These are phyloP conservation scores for Leptoxyphium fumago DNA, from an alignment of 2,329 filamentous ascomycete species.

Conservation along the genomic window DNA sequence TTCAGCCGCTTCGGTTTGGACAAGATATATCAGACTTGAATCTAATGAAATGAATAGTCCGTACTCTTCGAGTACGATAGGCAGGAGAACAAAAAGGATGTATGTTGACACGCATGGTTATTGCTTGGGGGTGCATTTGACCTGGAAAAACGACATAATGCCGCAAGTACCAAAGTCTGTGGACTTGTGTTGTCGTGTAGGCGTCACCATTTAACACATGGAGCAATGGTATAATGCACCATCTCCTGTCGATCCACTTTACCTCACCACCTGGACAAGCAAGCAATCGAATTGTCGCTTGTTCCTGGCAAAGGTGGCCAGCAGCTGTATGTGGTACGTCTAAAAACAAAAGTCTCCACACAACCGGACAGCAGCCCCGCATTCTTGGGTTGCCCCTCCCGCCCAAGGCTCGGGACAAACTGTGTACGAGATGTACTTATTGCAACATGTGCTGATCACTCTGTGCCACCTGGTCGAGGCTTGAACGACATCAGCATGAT, in stretches of 20 bases:
- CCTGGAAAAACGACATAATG: not conserved
- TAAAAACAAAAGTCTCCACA: not conserved
- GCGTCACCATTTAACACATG: slow-evolving; percentile 1
- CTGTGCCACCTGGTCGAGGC: not conserved
- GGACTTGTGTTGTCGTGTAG: not conserved
- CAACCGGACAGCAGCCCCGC: not conserved
- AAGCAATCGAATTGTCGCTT: not conserved
- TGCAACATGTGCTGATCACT: too few species aligned
- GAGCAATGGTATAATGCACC: not conserved
- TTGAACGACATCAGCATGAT: not conserved
- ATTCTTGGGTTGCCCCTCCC: not conserved
- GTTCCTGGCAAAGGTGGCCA: not conserved
- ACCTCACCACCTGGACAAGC: not conserved
- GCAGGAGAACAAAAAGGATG: too few species aligned
- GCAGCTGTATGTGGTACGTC: too few species aligned
- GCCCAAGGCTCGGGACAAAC: not conserved
- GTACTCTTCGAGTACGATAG: too few species aligned
- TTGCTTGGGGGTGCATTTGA: not conserved
- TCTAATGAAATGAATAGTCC: too few species aligned
- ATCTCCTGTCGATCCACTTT: not conserved
- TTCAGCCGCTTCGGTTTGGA: too few species aligned
- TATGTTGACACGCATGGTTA: too few species aligned
- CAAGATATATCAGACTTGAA: too few species aligned
- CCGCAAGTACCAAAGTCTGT: not conserved
- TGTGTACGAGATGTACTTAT: not conserved